phyloP scores from a whole-genome alignment of 164 flowering plant genomes.

The Aristolochia fimbriata region DNA sequence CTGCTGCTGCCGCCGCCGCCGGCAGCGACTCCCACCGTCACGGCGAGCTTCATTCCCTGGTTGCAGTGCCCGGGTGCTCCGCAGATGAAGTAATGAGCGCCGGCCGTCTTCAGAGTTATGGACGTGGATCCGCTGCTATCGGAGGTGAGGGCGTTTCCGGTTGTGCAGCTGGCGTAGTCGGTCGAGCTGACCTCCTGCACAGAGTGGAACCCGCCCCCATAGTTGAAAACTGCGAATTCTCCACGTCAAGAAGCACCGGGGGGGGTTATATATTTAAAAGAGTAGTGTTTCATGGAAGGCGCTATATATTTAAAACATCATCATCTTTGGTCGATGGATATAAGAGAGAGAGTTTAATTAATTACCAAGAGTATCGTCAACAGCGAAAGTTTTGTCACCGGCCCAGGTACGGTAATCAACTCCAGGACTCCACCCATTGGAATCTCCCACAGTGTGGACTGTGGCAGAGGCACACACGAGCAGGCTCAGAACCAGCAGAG shows the following conservation, averaged over 20 bases:
- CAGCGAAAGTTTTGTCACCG: conserved; percentile 26
- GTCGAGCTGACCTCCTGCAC: conserved; percentile 36
- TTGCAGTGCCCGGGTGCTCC: conserved; percentile 31
- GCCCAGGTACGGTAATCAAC: conserved; percentile 37
- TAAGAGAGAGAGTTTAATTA: conserved; percentile 5
- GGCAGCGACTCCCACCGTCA: conserved; percentile 15
- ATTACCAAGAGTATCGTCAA: conserved; percentile 41
- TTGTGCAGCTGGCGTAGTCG: conserved; percentile 31
- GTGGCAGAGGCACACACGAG: conserved; percentile 17
- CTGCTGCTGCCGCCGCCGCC: background rate
- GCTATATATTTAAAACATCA: too few species aligned
- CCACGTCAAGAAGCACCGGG: too few species aligned
- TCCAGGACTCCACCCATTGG: conserved; percentile 28
- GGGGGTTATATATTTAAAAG: too few species aligned
- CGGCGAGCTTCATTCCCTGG: conserved; percentile 45
- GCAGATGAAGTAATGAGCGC: conserved; percentile 44
- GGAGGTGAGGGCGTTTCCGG: conserved; percentile 18
- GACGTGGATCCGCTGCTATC: conserved; percentile 31
- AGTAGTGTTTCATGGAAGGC: too few species aligned
- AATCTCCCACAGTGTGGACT: conserved; percentile 35
- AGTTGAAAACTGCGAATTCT: conserved; percentile 28
- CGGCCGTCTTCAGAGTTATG: conserved; percentile 30
- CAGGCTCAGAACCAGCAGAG: conserved; percentile 7
- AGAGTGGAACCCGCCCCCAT: conserved; percentile 23
- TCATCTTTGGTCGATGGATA: too few species aligned